phyloP scores from a whole-genome alignment of 106 monocot genomes.

The Vanilla planifolia region DNA sequence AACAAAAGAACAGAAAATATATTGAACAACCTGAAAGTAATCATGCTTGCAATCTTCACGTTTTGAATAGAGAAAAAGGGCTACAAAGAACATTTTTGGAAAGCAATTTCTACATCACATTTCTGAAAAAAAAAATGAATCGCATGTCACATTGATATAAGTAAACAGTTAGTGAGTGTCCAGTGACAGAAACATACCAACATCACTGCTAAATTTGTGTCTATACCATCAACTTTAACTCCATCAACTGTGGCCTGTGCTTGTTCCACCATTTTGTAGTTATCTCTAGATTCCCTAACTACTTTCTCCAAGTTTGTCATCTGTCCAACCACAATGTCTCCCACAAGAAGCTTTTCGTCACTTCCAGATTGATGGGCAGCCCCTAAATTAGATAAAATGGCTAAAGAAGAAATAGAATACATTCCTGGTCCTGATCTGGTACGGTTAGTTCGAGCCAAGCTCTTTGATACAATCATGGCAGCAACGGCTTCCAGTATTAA shows the following conservation, averaged over 20 bases:
- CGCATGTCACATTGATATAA: no score
- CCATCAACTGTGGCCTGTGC: constrained; percentile 76
- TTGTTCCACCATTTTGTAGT: constrained; percentile 70
- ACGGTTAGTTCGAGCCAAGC: constrained; percentile 22
- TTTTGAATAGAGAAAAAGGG: no score
- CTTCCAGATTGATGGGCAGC: constrained; percentile 27
- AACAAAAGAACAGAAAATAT: no score
- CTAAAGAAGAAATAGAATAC: constrained; percentile 58
- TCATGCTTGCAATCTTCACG: no score
- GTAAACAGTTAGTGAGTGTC: no score
- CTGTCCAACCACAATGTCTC: constrained; percentile 85
- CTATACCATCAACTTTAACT: constrained; percentile 90
- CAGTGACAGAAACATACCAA: constrained; percentile 48
- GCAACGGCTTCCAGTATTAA: constrained; percentile 83
- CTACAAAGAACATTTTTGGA: no score
- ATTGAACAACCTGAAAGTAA: no score
- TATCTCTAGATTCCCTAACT: constrained; percentile 54
- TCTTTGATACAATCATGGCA: constrained; percentile 32
- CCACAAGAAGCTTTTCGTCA: constrained; percentile 65
- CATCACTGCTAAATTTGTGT: constrained; percentile 95
- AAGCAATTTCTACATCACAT: no score
- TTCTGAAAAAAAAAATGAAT: no score
- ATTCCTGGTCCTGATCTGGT: constrained; percentile 33
- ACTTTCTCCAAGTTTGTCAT: constrained; percentile 58
- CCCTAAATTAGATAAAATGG: constrained; percentile 70